Percentiles rank a stretch among this genome's conserved stretches.
Evolutionary conservation across 805 yeast genomes (phyloP).

Genomic region (Yamadazyma tumulicola): DNA sequence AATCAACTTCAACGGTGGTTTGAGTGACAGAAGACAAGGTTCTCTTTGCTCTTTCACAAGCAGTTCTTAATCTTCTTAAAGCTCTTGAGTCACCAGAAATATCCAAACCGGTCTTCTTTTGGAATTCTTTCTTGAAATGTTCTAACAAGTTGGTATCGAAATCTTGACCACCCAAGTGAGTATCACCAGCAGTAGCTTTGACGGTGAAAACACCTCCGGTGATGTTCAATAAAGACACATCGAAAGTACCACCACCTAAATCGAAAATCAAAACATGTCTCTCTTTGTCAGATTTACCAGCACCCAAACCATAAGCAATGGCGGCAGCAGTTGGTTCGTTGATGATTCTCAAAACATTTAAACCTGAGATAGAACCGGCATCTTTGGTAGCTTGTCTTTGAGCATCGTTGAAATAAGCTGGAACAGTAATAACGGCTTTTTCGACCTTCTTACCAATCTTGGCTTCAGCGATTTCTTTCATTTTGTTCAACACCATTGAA

Average conservation of each 20-base stretch:
- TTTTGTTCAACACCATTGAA: slow-evolving; percentile 48
- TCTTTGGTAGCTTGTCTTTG: slow-evolving; percentile 52
- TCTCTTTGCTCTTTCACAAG: slow-evolving; percentile 53
- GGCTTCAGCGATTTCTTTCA: slow-evolving; percentile 78
- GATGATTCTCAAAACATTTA: slow-evolving; percentile 46
- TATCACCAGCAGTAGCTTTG: slow-evolving; percentile 75
- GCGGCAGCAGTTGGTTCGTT: slow-evolving; percentile 86
- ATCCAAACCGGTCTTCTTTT: slow-evolving; percentile 45
- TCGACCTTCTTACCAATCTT: slow-evolving; percentile 76
- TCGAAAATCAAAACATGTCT: slow-evolving; percentile 85
- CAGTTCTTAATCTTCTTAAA: slow-evolving; percentile 50
- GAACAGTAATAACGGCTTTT: slow-evolving; percentile 48
- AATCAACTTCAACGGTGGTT: slow-evolving; percentile 49
- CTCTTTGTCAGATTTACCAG: slow-evolving; percentile 53
- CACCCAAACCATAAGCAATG: slow-evolving; percentile 93
- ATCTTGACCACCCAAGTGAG: slow-evolving; percentile 53
- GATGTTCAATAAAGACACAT: slow-evolving; percentile 86
- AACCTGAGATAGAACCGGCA: slow-evolving; percentile 51
- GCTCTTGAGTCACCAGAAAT: slow-evolving; percentile 47
- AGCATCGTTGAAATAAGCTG: slow-evolving; percentile 50
- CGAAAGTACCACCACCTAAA: slow-evolving; percentile 98
- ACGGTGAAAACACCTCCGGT: slow-evolving; percentile 97
- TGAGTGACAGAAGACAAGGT: slow-evolving; percentile 47
- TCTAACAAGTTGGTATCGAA: slow-evolving; percentile 50
- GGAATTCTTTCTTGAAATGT: slow-evolving; percentile 44